Evolutionary conservation across 2,329 filamentous ascomycete species (phyloP).

Genomic region (Trichoderma semiorbis): DNA sequence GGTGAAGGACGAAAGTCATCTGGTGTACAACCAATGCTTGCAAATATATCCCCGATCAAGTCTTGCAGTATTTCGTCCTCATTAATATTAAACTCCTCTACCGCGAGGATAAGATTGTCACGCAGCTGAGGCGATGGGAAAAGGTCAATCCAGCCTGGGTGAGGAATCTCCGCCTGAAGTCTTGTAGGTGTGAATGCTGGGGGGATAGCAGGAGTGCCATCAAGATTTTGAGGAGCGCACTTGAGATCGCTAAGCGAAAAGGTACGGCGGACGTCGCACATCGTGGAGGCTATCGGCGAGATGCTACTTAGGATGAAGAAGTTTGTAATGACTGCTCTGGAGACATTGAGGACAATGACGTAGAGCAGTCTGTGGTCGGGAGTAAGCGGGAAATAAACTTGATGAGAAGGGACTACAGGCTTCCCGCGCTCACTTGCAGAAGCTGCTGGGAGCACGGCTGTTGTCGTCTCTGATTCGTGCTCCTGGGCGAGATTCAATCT

Average conservation of each 20-base stretch:
- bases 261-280: conserved; percentile 16
- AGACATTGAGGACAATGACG: conserved; percentile 24
- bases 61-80: conserved; percentile 22
- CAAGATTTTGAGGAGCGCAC: not conserved
- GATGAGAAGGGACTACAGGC: not conserved
- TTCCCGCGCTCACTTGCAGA: not conserved
- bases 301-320: conserved; percentile 22
- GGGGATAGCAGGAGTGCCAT: conserved; percentile 9
- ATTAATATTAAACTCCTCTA: conserved; percentile 16
- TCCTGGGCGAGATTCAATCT: conserved; percentile 14
- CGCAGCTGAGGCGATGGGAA: conserved; percentile 22
- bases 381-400: conserved; percentile 21
- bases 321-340: conserved; percentile 23
- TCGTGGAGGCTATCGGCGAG: conserved; percentile 5
- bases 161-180: conserved; percentile 20
- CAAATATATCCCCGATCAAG: conserved; percentile 19
- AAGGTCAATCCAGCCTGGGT: conserved; percentile 22
- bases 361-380: conserved; percentile 22
- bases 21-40: not conserved
- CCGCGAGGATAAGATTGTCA: conserved; percentile 22
- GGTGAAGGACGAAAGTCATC: not conserved
- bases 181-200: conserved; percentile 20
- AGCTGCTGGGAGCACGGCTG: not conserved
- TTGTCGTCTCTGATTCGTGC: not conserved
- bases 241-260: not conserved